A percentile compares a stretch with the other conserved stretches of the same genome.
phyloP scores from a whole-genome alignment of 345 rosid genomes.

The Brassica juncea region DNA sequence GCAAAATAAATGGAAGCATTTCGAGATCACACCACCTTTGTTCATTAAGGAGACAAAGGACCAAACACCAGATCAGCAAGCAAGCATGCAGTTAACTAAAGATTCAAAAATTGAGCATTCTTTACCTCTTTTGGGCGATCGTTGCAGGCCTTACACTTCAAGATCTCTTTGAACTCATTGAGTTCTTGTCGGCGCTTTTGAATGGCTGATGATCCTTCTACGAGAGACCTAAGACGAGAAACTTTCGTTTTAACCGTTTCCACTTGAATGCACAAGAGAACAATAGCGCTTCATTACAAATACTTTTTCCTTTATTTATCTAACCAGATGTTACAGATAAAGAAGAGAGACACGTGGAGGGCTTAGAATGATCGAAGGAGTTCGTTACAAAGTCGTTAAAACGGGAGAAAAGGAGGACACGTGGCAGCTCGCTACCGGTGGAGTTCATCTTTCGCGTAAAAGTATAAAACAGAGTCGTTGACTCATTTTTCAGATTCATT shows the following conservation, averaged over 20 bases:
- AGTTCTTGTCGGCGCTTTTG: slow-evolving; percentile 82
- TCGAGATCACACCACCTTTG: slow-evolving; percentile 87
- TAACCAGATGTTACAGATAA: neutral
- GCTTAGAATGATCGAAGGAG: too few relatives aligned
- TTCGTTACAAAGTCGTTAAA: too few relatives aligned
- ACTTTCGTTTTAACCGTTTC: slow-evolving; percentile 68
- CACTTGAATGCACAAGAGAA: slow-evolving; percentile 33
- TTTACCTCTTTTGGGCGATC: slow-evolving; percentile 90
- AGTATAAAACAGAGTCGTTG: too few relatives aligned
- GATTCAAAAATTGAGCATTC: neutral
- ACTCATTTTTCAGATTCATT: too few relatives aligned
- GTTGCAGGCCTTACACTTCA: slow-evolving; percentile 86
- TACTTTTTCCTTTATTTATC: neutral
- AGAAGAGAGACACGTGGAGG: too few relatives aligned
- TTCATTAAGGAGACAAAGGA: slow-evolving; percentile 23
- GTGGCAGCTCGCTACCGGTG: too few relatives aligned
- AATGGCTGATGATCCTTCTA: slow-evolving; percentile 66
- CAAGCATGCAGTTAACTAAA: neutral
- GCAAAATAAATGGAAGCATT: slow-evolving; percentile 96
- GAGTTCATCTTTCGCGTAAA: too few relatives aligned
- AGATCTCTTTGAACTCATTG: slow-evolving; percentile 79
- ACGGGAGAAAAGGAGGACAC: too few relatives aligned
- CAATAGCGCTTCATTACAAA: neutral
- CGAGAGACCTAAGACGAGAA: slow-evolving; percentile 55
- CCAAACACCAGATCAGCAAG: slow-evolving; percentile 10